Evolutionary conservation across 2,329 filamentous ascomycete species (phyloP).

Genomic region (Xylaria sp.): DNA sequence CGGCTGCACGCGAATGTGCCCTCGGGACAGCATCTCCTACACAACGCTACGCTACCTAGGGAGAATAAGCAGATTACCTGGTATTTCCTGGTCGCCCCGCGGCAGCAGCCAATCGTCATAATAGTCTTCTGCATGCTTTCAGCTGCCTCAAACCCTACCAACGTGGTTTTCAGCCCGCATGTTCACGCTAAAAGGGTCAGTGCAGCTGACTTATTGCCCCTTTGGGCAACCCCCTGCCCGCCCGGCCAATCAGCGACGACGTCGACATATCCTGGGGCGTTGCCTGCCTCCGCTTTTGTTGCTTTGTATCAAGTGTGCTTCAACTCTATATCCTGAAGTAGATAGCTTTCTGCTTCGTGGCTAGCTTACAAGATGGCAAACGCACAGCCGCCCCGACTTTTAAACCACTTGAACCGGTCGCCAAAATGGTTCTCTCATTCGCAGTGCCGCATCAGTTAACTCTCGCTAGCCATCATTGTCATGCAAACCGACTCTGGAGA

Average conservation of each 20-base stretch:
- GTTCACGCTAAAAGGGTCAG: slow-evolving; percentile 40
- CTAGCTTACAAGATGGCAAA: slow-evolving; percentile 39
- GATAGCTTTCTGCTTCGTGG: slow-evolving; percentile 37
- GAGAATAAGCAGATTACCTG: slow-evolving; percentile 32
- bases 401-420: slow-evolving; percentile 35
- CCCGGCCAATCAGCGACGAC: slow-evolving; percentile 41
- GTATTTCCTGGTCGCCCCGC: slow-evolving; percentile 28
- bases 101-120: slow-evolving; percentile 43
- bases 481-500: slow-evolving; percentile 41
- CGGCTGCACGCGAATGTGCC: background rate
- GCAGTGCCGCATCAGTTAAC: slow-evolving; percentile 26
- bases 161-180: slow-evolving; percentile 45
- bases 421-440: slow-evolving; percentile 33
- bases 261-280: slow-evolving; percentile 33
- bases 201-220: slow-evolving; percentile 45
- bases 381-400: slow-evolving; percentile 31
- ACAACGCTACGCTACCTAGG: slow-evolving; percentile 2
- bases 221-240: slow-evolving; percentile 41
- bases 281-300: slow-evolving; percentile 42
- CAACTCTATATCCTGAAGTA: slow-evolving; percentile 37
- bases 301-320: slow-evolving; percentile 40
- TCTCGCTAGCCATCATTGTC: slow-evolving; percentile 33
- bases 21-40: slow-evolving; percentile 20
- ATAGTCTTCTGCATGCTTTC: slow-evolving; percentile 48
- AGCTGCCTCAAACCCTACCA: slow-evolving; percentile 42